Base-by-base conservation (phyloP, 2,329 filamentous ascomycete species). In the Fusarium multiceps region DNA sequence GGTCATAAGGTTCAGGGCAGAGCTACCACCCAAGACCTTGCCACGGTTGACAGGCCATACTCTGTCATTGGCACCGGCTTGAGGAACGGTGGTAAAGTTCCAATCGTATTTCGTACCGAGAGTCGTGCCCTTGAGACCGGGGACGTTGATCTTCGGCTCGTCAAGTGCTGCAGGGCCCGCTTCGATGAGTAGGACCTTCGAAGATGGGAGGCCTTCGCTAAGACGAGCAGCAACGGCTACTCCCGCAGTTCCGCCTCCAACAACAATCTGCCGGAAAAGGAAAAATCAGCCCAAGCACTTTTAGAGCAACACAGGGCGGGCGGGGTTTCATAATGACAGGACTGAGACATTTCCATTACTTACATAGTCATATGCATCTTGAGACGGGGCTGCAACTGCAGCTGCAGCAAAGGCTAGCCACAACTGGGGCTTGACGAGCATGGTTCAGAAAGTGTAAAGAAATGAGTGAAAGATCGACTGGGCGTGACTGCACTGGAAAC, bases 171-270 rank as follows among this genome's bases (percentile, higher is more conserved):
- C 41, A n/a, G 62, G 54, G 2, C 62, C 62, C 10, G 62, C 62
- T 5, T 65, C 62, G 21, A 65, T 20, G 16, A 65, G 60, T 5
- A 65, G 47, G 13, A 65, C 54, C 14, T 37, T 65, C 13, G 60
- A 58, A 4, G 48, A 77, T 64, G 27, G 68, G 11, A 64, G 62
- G 28, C 77, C 69, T 48, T 78, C 70, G 27, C 72, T 78, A 2
- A 79, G 66, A 12, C 77, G 71, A 18, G 76, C 75, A 18, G 77
- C 77, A 7, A 78, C 72, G 12, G 75, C 74, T 11, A 79, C 69
- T 11, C 77, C 77, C 9, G 75, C 74, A 6, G 77, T 77, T 2
- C 77, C 77, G 4, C 77, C 77, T 12, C 77, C 77, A 3, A 77
- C 65, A n/a, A 79, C 71, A 21, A 79, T 72, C 62, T 65, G 9